Conservation (phyloP, 306 rosid genomes). For the Rosa chinensis region DNA sequence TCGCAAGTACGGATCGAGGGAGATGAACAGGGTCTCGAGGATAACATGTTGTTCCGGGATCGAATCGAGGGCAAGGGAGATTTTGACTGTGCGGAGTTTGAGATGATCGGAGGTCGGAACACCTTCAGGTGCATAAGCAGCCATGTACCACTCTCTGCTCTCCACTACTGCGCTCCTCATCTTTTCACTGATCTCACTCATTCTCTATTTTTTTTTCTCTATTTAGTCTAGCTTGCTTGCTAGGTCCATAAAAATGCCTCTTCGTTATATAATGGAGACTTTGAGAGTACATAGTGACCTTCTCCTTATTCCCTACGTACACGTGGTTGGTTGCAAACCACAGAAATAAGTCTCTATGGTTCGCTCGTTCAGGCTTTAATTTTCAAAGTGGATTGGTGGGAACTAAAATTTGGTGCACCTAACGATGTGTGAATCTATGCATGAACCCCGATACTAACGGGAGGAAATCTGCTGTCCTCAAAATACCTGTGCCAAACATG, state of each 20-base stretch:
- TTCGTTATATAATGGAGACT: not conserved
- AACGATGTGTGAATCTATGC: too few species aligned
- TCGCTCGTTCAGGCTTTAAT: not conserved
- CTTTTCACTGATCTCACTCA: not conserved
- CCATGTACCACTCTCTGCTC: slow-evolving; percentile 62
- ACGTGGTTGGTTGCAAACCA: too few species aligned
- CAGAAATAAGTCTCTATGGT: too few species aligned
- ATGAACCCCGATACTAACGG: too few species aligned
- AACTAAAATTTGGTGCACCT: not conserved
- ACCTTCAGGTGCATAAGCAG: slow-evolving; percentile 44
- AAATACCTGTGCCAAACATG: too few species aligned
- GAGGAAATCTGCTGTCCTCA: too few species aligned
- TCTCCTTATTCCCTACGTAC: too few species aligned
- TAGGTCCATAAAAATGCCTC: not conserved
- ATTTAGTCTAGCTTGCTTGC: not conserved
- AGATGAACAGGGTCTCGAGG: slow-evolving; percentile 41
- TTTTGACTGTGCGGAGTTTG: slow-evolving; percentile 36
- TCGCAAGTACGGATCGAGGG: slow-evolving; percentile 56
- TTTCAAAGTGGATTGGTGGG: not conserved
- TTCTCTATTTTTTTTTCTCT: too few species aligned
- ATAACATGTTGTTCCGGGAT: slow-evolving; percentile 45
- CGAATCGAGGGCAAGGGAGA: slow-evolving; percentile 36
- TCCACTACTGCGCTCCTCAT: slow-evolving; percentile 20
- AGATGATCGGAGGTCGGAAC: slow-evolving; percentile 54
- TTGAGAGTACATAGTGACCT: too few species aligned